These are phyloP conservation scores for Arabidopsis thaliana DNA, from an alignment of 345 rosid genomes.

Conservation along the genomic window TAIR10.1 NC_003070.9:11827501-11828000, in stretches of 20 bases:
- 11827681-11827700: not conserved
- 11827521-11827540: constrained; percentile 50
- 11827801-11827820: not conserved
- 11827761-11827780: not conserved
- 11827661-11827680: constrained; percentile 36
- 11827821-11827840: not conserved
- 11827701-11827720: constrained; percentile 16
- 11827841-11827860: constrained; percentile 4
- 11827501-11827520: constrained; percentile 63
- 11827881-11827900: constrained; percentile 66
- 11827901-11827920: constrained; percentile 88
- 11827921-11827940: constrained; percentile 75
- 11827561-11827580: constrained; percentile 63
- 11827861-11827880: constrained; percentile 54
- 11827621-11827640: not conserved
- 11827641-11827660: constrained; percentile 25
- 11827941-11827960: constrained; percentile 87
- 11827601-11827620: not conserved
- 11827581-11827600: constrained; percentile 57
- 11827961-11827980: constrained; percentile 94
- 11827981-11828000: constrained; percentile 97
- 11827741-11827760: constrained; percentile 10
- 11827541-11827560: constrained; percentile 55
- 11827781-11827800: not conserved
- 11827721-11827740: not conserved